These are phyloP conservation scores for Alternaria dauci DNA, from an alignment of 2,329 filamentous ascomycete species.

Conservation along the genomic window DNA sequence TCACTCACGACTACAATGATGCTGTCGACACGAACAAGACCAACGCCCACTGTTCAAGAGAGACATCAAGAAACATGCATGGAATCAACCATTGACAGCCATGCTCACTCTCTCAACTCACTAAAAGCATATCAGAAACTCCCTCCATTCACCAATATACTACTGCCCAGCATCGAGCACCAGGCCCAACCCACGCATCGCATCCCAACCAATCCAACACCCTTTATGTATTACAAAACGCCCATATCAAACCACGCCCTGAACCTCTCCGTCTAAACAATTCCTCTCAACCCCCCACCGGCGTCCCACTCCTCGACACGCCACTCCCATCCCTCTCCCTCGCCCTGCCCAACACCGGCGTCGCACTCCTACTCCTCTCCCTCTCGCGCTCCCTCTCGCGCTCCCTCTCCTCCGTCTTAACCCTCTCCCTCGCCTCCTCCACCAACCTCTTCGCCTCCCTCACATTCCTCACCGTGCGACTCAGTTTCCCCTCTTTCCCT, in stretches of 20 bases:
- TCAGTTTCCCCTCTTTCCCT: constrained; percentile 45
- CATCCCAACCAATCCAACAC: not conserved
- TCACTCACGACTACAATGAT: too few relatives aligned
- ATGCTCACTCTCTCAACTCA: too few relatives aligned
- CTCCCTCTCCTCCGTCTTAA: constrained; percentile 43
- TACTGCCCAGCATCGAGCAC: not conserved
- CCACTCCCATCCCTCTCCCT: constrained; percentile 12
- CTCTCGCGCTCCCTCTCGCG: constrained; percentile 34
- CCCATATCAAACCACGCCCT: not conserved
- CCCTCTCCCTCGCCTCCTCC: constrained; percentile 45
- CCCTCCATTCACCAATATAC: not conserved
- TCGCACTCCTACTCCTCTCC: constrained; percentile 36
- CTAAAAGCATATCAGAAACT: too few relatives aligned
- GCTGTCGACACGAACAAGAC: too few relatives aligned
- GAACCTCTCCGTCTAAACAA: too few relatives aligned
- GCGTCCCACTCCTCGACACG: constrained; percentile 33
- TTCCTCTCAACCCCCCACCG: constrained; percentile 20
- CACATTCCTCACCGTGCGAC: constrained; percentile 43
- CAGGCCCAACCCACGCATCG: not conserved
- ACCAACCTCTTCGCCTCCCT: constrained; percentile 45
- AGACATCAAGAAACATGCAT: too few relatives aligned
- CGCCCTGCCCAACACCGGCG: constrained; percentile 31
- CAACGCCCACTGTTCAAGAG: too few relatives aligned
- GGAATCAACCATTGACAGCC: too few relatives aligned
- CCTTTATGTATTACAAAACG: constrained; percentile 14